Base-by-base conservation (phyloP, 352 stramenopile species). In the Phytophthora colocasiae region DNA sequence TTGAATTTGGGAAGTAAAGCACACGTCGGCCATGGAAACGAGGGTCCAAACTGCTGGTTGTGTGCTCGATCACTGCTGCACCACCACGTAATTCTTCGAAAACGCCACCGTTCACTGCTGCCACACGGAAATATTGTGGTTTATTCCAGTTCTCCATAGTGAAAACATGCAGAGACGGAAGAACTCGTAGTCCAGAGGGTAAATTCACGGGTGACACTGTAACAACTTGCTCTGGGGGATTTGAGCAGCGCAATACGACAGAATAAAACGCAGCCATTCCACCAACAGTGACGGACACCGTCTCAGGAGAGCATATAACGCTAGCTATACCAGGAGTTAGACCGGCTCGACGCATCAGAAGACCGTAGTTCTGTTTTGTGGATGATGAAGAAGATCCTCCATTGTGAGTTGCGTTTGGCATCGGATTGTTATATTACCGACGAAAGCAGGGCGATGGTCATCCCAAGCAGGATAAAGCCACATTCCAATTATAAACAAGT, bases 261-360 rank as follows among this genome's bases (percentile, higher is more conserved):
- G 80, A 81, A 63, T 91, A 91, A 47, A 89, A 89, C 6, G 80
- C 80, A 11, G 70, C 69, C 31, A 67, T 63, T 11, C 80, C 78
- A 8, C 75, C 73, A 6, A 89, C 72, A 0, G 63, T 86, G 43
- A 89, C 73, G 27, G 56, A 52, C 15, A 91, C 63, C 24, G 63
- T 56, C 5, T 60, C 53, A 8, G 59, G 58, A 2, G 73, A 72
- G 32, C 89, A 81, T 4, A 79, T 63, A 11, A 89, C 68, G 14
- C 73, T 85, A 11, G 57, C 59, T 22, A 75, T 61, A 12, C 71
- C 66, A 6, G 66, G 54, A 51, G 61, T 43, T 11, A 75, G 31
- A 26, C 61, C 61, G 11, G 66, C 54, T 11, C 66, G 60, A 41
- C 66, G 66, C 9, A 60, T 32, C 19, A 73, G 19, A 32, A 46